Base-by-base conservation (phyloP, 1,284 basidiomycete genomes). In the Marasmius fiardii region DNA sequence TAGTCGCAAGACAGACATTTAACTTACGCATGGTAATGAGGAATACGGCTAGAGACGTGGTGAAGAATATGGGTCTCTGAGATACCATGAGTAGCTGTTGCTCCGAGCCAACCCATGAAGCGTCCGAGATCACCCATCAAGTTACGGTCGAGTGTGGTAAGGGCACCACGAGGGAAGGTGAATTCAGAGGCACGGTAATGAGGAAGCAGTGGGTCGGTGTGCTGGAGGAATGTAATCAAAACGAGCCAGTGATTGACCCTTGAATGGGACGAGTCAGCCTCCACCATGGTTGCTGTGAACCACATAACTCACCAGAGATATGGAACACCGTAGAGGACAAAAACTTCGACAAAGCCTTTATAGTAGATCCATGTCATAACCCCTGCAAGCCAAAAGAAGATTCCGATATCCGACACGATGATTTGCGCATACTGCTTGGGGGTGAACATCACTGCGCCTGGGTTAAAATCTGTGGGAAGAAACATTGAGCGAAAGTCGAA, bases 101-200 rank as follows among this genome's bases (percentile, higher is more conserved):
- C 85, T 53, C 91, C 92, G 57, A 93, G 78, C 87, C 88, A 93
- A 53, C 74, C 90, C 80, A 85, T 85, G 62, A 85, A 63, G 28
- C 69, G 73, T 47, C 92, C 93, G 57, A 86, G 80, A 63, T 90
- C 90, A 52, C 93, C 93, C 39, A 97, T 78, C 61, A 95, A 84
- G 64, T 76, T 84, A 58, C 97, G 93, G 74, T 99, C 95, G 48
- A 98, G 81, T 20, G 96, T 99, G 60, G 92, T 79, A 52, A 99
- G 86, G 18, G 96, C 96, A 60, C 96, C 96, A 65, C 96, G 93
- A 53, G 90, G 80, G 82, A 99, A 99, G 48, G 89, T 97, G 81
- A 96, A 98, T 66, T 90, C 86, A 47, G 87, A 74, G 23, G 89
- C 86, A 63, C 92, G 90, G 83, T 98, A 99, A 77, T 99, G 96